Base-by-base conservation (phyloP, 192 early-diverging fungal species). In the Mortierella hygrophila region DNA sequence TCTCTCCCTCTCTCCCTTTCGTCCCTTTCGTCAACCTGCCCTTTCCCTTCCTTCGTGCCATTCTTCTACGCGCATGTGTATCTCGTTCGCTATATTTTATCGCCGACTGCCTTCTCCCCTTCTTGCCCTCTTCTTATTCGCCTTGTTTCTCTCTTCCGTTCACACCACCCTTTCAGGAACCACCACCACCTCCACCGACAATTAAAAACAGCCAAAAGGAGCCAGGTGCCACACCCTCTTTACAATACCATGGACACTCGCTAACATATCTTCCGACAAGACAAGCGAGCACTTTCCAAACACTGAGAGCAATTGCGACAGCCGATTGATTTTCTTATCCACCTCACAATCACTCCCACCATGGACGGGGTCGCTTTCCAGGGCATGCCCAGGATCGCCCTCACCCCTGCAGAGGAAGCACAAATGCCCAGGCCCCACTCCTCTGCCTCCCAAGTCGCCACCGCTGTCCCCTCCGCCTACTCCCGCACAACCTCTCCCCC, bases 311-410 rank as follows among this genome's bases (percentile, higher is more conserved):
- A 70, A 23, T 41, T 40, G 68, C 68, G 21, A 41, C 69, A 41
- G 38, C 23, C 69, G 38, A n/a, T 70, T 70, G 38, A 38, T 70
- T 70, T 70, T 42, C 69, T n/a, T 26, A 32, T 41, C 38, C 74
- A 37, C 9, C 74, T 38, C 74, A 35, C 29, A 26, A 21, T 46
- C 54, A 40, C 35, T 37, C 72, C 44, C 44, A 40, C 73, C 23
- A 85, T 85, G 82, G 82, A 85, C 41, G 82, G 82, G 21, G 82
- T 68, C 47, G 82, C 82, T n/a, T 85, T 85, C 77, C 82, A 85
- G 74, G 82, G 82, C 68, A 85, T 85, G 82, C 82, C 82, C 37
- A 74, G 82, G 72, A 85, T 85, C 44, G 82, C 82, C 68, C 82
- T 85, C 32, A 85, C 82, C 68, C 82, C 82, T 9, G 82, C 82